Evolutionary conservation across 176 grass and related monocot genomes (phyloP), one percentile per base, ranked within the genome.

Genomic region (Tillandsia leiboldiana): DNA sequence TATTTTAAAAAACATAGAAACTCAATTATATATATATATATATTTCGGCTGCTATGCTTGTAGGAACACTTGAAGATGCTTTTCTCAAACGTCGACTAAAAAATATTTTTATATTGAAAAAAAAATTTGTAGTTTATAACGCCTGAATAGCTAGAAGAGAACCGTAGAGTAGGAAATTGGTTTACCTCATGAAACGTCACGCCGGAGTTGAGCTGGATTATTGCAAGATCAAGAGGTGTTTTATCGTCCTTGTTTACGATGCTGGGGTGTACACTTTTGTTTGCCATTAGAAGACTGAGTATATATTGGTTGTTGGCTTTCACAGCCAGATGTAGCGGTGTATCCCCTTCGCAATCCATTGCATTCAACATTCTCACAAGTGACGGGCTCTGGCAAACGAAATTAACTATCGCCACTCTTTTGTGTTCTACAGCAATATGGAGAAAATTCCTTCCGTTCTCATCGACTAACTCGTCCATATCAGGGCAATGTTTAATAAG

Each of bases 251-350:
- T 75, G 73, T 76, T 68, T 10, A 67, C 56, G 49, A 68, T 66
- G 11, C 48, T 51, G 2, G 33, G 10, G 17, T 53, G 3, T 12
- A 75, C 9, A 18, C 20, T 66, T 26, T 75, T 65, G 73, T 49
- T 47, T 48, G 26, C 66, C 29, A 87, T 7, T 0, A 87, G 59
- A 2, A 48, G 69, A 56, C 12, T 18, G 7, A 79, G 48, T 48
- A 72, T 72, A 7, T 2, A 0, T 12, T 64, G 50, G 9, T 3
- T 0, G 9, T 49, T 63, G 2, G 17, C 0, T 53, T 54, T 48
- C 12, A 54, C 81, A 22, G 77, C 77, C 1, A 88, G 54, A 80
- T 88, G 81, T 0, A 88, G 53, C 0, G 81, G 50, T 0, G 85
- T 88, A 15, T 88, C 77, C 50, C 81, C 85, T 18, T 84, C 24